These are phyloP conservation scores for Suhomyces prunicola DNA, from an alignment of 805 yeast species.

Conservation along the genomic window DNA sequence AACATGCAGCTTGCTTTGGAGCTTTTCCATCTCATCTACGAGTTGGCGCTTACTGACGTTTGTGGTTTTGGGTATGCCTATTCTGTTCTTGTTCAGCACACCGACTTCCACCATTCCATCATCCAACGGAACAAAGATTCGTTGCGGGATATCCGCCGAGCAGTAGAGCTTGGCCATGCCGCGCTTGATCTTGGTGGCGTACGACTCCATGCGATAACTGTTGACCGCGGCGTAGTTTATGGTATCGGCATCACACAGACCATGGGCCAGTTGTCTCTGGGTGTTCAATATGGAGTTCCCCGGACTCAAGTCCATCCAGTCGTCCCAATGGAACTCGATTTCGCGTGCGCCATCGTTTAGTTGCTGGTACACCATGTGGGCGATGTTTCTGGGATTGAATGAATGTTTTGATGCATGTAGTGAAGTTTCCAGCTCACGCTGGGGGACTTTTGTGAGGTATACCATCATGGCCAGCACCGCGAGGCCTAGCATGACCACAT, in stretches of 20 bases:
- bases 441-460: constrained; percentile 13
- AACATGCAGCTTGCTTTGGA: not conserved
- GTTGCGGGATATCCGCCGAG: constrained; percentile 24
- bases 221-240: constrained; percentile 24
- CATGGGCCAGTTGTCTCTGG: constrained; percentile 17
- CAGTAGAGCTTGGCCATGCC: constrained; percentile 36
- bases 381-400: constrained; percentile 25
- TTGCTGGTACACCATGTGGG: constrained; percentile 1
- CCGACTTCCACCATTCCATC: constrained; percentile 25
- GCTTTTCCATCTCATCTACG: constrained; percentile 7
- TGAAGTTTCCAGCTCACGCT: constrained; percentile 21
- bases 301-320: constrained; percentile 32
- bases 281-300: constrained; percentile 18
- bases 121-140: constrained; percentile 24
- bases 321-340: constrained; percentile 40
- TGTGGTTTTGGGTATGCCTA: constrained; percentile 10
- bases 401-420: constrained; percentile 19
- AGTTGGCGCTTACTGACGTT: constrained; percentile 3
- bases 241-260: constrained; percentile 22
- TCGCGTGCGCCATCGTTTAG: constrained; percentile 8
- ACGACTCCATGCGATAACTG: constrained; percentile 33
- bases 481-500: not conserved
- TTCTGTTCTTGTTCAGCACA: constrained; percentile 22
- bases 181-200: constrained; percentile 29
- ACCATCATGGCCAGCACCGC: not conserved